phyloP scores from a whole-genome alignment of 306 rosid genomes.

The Dryas octopetala region DNA sequence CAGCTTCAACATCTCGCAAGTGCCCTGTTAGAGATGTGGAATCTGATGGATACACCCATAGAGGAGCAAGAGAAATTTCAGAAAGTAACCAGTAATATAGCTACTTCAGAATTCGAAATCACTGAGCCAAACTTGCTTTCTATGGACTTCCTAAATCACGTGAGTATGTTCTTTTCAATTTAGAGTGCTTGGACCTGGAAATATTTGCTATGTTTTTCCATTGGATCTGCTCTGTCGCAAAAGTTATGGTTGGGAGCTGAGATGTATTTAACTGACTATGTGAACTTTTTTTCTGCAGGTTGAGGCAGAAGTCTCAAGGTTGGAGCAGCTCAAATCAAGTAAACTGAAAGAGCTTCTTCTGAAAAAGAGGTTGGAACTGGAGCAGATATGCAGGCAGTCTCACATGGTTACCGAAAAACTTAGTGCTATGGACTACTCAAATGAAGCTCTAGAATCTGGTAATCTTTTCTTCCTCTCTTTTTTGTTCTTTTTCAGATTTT shows the following conservation, averaged over 20 bases:
- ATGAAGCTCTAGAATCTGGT: conserved; percentile 52
- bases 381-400: conserved; percentile 52
- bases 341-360: conserved; percentile 62
- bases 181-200: not conserved
- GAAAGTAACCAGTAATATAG: conserved; percentile 54
- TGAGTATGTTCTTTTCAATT: conserved; percentile 31
- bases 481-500: not conserved
- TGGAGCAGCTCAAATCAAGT: conserved; percentile 64
- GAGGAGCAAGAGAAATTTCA: conserved; percentile 62
- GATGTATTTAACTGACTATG: not conserved
- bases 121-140: conserved; percentile 61
- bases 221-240: not conserved
- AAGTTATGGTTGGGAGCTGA: not conserved
- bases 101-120: conserved; percentile 60
- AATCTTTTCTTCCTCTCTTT: not conserved
- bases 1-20: conserved; percentile 64
- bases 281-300: conserved; percentile 39
- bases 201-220: not conserved
- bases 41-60: conserved; percentile 67
- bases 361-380: conserved; percentile 62
- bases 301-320: conserved; percentile 67
- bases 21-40: conserved; percentile 67
- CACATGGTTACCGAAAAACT: conserved; percentile 45
- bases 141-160: conserved; percentile 43
- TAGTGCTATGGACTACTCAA: conserved; percentile 32